Percentiles rank a stretch among this genome's conserved stretches.
Evolutionary conservation across 2,329 filamentous ascomycete genomes (phyloP).

Genomic region (Aspergillus texensis): DNA sequence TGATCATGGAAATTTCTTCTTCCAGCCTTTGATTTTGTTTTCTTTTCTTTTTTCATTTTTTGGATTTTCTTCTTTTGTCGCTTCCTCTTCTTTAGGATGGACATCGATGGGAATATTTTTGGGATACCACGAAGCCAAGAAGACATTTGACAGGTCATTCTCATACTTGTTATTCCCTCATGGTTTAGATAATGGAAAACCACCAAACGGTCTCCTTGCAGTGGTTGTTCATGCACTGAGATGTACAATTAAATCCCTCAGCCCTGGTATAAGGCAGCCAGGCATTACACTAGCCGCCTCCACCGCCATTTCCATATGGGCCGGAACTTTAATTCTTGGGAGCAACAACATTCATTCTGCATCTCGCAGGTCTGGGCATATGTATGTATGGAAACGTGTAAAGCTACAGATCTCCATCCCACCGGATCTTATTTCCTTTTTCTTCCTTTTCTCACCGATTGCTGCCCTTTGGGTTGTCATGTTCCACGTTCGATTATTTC

Average conservation of each 20-base stretch:
- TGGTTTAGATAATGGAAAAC: neutral
- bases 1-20: constrained; percentile 16
- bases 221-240: neutral
- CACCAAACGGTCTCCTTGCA: neutral
- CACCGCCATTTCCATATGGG: neutral
- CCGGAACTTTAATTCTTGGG: neutral
- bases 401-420: neutral
- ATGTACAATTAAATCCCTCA: neutral
- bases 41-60: neutral
- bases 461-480: neutral
- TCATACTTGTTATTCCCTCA: constrained; percentile 12
- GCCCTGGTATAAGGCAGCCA: constrained; percentile 3
- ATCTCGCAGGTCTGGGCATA: neutral
- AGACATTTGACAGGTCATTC: neutral
- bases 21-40: neutral
- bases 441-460: neutral
- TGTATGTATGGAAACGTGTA: neutral
- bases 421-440: neutral
- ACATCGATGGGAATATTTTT: neutral
- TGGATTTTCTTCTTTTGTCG: no score
- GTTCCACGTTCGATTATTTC: neutral
- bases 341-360: neutral
- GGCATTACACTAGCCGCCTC: neutral
- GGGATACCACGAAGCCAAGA: neutral
- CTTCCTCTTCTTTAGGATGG: neutral